phyloP scores from a whole-genome alignment of 192 early-diverging fungal species.

The Coemansia aciculifera region DNA sequence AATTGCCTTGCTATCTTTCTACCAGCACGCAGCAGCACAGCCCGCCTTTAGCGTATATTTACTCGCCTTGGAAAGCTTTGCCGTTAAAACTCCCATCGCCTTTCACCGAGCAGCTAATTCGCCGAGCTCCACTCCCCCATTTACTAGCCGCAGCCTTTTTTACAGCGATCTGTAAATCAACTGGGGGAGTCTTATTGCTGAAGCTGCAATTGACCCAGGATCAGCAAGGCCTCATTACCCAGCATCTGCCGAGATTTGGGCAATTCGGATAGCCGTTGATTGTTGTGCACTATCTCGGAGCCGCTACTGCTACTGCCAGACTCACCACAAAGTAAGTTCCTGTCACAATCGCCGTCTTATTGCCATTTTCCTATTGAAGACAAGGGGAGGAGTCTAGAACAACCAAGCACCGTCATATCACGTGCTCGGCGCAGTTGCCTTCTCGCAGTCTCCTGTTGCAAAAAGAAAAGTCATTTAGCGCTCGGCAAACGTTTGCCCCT shows the following conservation, averaged over 20 bases:
- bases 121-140: background rate
- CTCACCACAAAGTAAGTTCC: constrained; percentile 3
- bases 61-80: background rate
- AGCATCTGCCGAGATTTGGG: background rate
- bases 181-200: background rate
- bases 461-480: background rate
- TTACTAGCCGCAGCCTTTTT: constrained; percentile 2
- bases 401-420: background rate
- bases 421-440: background rate
- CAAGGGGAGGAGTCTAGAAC: background rate
- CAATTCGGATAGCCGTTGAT: background rate
- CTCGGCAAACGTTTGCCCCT: constrained; percentile 7
- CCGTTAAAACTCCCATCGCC: background rate
- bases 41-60: background rate
- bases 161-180: constrained; percentile 1
- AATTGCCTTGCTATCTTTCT: constrained; percentile 2
- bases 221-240: background rate
- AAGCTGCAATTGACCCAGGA: background rate
- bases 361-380: background rate
- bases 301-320: background rate
- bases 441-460: background rate
- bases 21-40: background rate
- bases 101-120: background rate
- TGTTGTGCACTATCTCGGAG: background rate
- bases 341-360: background rate